Base-by-base conservation (phyloP, 257 asterid genomes). In the Coffea eugenioides region DNA sequence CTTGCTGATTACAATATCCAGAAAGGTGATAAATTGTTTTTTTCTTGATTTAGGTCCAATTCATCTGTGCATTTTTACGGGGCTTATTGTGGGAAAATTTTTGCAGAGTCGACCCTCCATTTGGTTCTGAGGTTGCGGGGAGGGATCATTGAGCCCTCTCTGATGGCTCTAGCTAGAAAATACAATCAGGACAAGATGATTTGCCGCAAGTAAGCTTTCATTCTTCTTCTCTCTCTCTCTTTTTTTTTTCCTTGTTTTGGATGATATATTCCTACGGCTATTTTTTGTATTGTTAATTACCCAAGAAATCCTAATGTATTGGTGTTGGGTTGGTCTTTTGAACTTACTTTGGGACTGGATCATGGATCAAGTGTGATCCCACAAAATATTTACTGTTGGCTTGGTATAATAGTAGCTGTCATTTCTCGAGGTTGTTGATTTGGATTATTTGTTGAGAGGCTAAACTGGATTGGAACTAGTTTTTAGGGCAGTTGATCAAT, bases 121-220 rank as follows among this genome's bases (percentile, higher is more conserved):
- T 84, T 90, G 93, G 95, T 90, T 76, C 77, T 90, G 86, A 90
- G 95, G 92, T 92, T 90, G 62, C 90, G 93, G 74, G 95, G 95
- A 14, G 95, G 95, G 15, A 89, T 89, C 27, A 90, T 90, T 64
- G 93, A 90, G 86, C 95, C 93, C 6, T 90, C 95, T 3, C 76
- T 89, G 86, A 90, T 90, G 90, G 93, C 93, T 48, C 83, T 90
- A 85, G 94, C 94, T 9, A 87, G 91, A 85, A 90, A 90, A 75
- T 90, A 85, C 74, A 88, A 89, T 72, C 90, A 86, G 85, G 93
- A 90, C 34, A 89, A 90, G 86, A 91, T 87, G 88, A 91, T 91
- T 73, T 89, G 93, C 85, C 95, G 95, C 89, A 91, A 90, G 95
- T 90, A 83, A 81, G 88, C 11, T n/a, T 48, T 5, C 62, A 8